Base-by-base conservation (phyloP, 2,329 filamentous ascomycete genomes). In the Sporothrix protearum region DNA sequence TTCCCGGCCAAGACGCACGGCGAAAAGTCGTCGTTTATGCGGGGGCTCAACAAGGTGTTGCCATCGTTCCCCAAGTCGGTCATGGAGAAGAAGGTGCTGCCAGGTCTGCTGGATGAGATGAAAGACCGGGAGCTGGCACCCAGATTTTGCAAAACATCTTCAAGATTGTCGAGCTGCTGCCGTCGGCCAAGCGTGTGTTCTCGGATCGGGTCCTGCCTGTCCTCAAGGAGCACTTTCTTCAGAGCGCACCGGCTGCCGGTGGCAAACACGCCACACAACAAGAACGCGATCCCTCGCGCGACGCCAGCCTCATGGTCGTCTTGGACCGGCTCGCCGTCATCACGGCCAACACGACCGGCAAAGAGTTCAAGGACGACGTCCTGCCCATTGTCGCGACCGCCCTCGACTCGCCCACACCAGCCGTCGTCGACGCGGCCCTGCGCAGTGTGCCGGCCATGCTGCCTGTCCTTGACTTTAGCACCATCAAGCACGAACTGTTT, bases 401-500 rank as follows among this genome's bases (percentile, higher is more conserved):
- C 0, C 87, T 99, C 70, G 93, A 97, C 76, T 97, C 94, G 10
- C 87, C 93, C 0, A 97, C 94, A 0, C 96, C 97, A 76, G 91
- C 92, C 0, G 85, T 99, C 19, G 92, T 97, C 0, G 96, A 98
- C 80, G 91, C 92, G 3, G 91, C 94, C 2, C 84, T 99, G 16
- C 88, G 91, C 67, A 92, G 91, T 36, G 82, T 99, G 5, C 91
- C 93, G 1, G 85, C 88, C 0, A 88, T 97, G n/a, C 83, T 98
- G 5, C 93, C 94, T 0, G 89, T 96, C 2, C 88, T 99, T 8
- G 96, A 99, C 80, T 98, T 97, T 76, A 96, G 91, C 75, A 98
- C 95, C 0, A 94, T 97, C 77, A 99, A 98, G 81, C 96, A 97
- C 76, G 95, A 98, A 74, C 86, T 99, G 0, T 99, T 99, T 79